Conservation (phyloP, 805 yeast species). For the Cyberlindnera suaveolens region DNA sequence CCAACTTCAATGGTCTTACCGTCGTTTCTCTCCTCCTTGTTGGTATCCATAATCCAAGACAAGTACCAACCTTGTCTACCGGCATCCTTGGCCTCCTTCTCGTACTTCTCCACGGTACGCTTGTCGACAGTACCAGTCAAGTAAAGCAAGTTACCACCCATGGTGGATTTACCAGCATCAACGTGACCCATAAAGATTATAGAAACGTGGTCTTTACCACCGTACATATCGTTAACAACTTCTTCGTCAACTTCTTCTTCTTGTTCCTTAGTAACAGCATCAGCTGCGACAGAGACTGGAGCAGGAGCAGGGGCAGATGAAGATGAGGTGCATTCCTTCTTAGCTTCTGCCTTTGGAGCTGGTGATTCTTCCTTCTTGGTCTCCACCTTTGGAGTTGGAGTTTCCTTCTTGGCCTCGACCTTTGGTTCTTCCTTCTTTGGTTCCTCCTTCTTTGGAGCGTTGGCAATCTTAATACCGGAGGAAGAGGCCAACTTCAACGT, state of each 20-base stretch:
- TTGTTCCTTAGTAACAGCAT: conserved; percentile 55
- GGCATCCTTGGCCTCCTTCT: conserved; percentile 97
- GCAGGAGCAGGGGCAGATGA: conserved; percentile 18
- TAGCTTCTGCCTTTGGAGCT: conserved; percentile 18
- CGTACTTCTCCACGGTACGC: conserved; percentile 97
- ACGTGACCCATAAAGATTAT: conserved; percentile 99
- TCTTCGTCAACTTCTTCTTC: conserved; percentile 83
- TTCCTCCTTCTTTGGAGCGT: conserved; percentile 35
- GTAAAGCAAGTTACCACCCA: conserved; percentile 95
- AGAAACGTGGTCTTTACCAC: conserved; percentile 95
- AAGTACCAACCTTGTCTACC: conserved; percentile 99
- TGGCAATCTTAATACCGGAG: conserved; percentile 58
- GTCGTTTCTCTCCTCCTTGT: conserved; percentile 96
- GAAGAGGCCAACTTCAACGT: conserved; percentile 63
- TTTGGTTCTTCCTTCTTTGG: conserved; percentile 26
- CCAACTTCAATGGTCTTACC: conserved; percentile 99
- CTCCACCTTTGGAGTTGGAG: conserved; percentile 21
- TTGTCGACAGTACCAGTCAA: conserved; percentile 97
- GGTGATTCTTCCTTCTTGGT: conserved; percentile 25
- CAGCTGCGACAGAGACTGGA: conserved; percentile 27
- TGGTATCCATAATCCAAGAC: conserved; percentile 99
- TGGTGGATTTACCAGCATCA: conserved; percentile 98
- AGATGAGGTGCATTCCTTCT: conserved; percentile 7
- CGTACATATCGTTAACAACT: conserved; percentile 86
- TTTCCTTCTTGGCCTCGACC: conserved; percentile 5